Base-by-base conservation (phyloP, 2,329 filamentous ascomycete species). In the Alternaria incomplexa region DNA sequence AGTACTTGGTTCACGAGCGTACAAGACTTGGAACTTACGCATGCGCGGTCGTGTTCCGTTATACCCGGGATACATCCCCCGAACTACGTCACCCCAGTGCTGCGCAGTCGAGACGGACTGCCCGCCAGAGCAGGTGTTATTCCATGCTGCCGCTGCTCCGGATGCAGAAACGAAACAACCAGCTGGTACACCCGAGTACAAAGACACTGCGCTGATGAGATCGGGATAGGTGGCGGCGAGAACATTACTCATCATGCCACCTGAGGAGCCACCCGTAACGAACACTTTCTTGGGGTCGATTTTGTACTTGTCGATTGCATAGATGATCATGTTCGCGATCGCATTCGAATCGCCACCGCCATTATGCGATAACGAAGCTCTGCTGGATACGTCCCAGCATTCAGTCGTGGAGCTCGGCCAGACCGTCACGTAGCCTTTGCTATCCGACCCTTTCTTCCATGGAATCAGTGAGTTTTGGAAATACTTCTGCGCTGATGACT, bases 301-400 rank as follows among this genome's bases (percentile, higher is more conserved):
- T 2, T 80, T 79, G 76, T 89, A 88, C 70, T 82, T 82, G 9
- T 73, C 65, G n/a, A 89, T 74, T 4, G 85, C 81, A 68, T 87
- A 88, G 43, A 77, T 80, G 50, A 89, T 86, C 87, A 89, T 89
- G 70, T 86, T 87, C 23, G 84, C 85, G 60, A 90, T 87, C 0
- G 82, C 81, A 45, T 85, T 83, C 52, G 82, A 85, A 73, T 89
- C 85, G 3, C 86, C 85, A 22, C 87, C 87, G 8, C 85, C 87
- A 58, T 86, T 81, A 68, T 87, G 87, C 4, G 82, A 85, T 2
- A 89, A 81, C 0, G 86, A 82, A 10, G 81, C 81, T 43, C 81
- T 81, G 10, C 84, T 87, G 6, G 85, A 85, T 2, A 89, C 85
- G 61, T 89, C 87, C 87, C 87, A 89, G 78, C 87, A 89, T 30